These are phyloP conservation scores for Rhizopogon sp. DNA, from an alignment of 768 basidiomycete genomes.

Conservation along the genomic window DNA sequence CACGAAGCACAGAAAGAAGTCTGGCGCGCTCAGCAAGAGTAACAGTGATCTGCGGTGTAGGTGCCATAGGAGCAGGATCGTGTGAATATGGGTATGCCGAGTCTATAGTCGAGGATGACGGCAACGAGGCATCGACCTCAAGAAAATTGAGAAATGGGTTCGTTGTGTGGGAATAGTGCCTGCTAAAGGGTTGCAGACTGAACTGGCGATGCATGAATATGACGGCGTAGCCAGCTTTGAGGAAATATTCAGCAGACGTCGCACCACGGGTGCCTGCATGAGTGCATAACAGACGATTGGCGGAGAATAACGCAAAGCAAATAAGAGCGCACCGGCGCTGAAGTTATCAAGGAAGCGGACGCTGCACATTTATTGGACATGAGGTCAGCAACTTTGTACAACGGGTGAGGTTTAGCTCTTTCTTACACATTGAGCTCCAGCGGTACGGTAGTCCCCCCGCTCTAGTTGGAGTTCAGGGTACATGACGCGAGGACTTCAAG, in stretches of 20 bases:
- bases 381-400: conserved; percentile 14
- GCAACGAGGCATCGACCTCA: conserved; percentile 44
- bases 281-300: neutral
- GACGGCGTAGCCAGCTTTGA: conserved; percentile 91
- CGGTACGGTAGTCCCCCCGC: conserved; percentile 97
- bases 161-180: conserved; percentile 97
- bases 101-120: conserved; percentile 15
- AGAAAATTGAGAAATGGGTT: conserved; percentile 97
- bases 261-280: conserved; percentile 88
- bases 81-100: conserved; percentile 17
- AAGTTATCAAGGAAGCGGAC: conserved; percentile 99
- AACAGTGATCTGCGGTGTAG: conserved; percentile 54
- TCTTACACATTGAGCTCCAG: conserved; percentile 98
- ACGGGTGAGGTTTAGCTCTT: conserved; percentile 1
- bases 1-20: conserved; percentile 66
- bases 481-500: neutral
- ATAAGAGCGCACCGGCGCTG: conserved; percentile 70
- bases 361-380: conserved; percentile 39
- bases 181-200: conserved; percentile 94
- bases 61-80: conserved; percentile 24
- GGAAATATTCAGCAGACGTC: conserved; percentile 97
- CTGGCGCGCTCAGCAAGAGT: conserved; percentile 57
- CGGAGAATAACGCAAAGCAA: neutral
- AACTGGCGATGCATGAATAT: conserved; percentile 99
- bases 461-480: conserved; percentile 43